phyloP scores from a whole-genome alignment of 1,139 yeast genomes.

The Candida sojae region DNA sequence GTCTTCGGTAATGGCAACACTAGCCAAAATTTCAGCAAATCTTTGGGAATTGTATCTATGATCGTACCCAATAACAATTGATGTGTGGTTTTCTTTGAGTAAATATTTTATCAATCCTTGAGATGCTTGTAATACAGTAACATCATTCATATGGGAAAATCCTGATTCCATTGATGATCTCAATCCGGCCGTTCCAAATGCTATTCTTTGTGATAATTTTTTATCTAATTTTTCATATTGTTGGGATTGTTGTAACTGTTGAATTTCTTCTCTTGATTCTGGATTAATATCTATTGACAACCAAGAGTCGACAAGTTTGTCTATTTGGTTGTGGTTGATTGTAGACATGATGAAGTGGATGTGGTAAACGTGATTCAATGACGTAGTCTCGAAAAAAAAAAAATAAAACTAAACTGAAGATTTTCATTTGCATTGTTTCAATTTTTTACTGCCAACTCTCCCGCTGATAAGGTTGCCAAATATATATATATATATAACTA shows the following conservation, averaged over 20 bases:
- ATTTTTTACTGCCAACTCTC: not conserved
- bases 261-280: conserved; percentile 57
- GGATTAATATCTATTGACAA: conserved; percentile 51
- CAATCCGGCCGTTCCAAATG: conserved; percentile 94
- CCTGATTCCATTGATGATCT: conserved; percentile 91
- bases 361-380: not conserved
- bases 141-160: conserved; percentile 83
- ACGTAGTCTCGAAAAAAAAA: not conserved
- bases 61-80: conserved; percentile 86
- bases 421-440: not conserved
- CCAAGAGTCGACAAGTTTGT: conserved; percentile 51
- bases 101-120: conserved; percentile 83
- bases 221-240: conserved; percentile 49
- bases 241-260: conserved; percentile 37
- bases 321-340: conserved; percentile 17
- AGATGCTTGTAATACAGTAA: conserved; percentile 87
- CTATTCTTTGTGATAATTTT: conserved; percentile 58
- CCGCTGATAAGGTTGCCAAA: no score
- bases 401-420: no score
- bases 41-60: conserved; percentile 79
- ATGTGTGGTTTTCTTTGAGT: conserved; percentile 17
- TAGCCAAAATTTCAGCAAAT: conserved; percentile 79
- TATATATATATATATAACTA: not conserved
- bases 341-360: not conserved
- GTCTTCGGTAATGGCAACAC: conserved; percentile 69